Conservation (phyloP, 179 eudicot genomes). For the Pouteria campechiana region DNA sequence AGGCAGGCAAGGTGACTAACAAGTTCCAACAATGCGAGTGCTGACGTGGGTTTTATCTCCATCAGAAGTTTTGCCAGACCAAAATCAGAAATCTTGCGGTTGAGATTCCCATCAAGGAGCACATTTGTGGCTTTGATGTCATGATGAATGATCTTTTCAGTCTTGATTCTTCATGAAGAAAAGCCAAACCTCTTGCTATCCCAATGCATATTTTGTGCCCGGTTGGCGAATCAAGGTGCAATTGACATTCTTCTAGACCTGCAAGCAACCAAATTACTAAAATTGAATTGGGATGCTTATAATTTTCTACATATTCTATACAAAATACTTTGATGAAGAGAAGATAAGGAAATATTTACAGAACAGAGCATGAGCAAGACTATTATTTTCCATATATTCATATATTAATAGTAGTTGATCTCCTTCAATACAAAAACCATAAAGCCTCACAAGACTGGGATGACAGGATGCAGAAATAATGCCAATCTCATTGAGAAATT, state of each 20-base stretch:
- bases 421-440: constrained; percentile 35
- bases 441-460: constrained; percentile 30
- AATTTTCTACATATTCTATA: no score
- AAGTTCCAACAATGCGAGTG: background rate
- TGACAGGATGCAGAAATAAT: constrained; percentile 34
- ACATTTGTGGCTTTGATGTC: constrained; percentile 13
- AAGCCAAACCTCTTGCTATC: background rate
- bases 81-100: constrained; percentile 34
- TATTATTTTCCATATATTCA: constrained; percentile 36
- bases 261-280: no score
- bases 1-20: no score
- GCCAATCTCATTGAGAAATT: constrained; percentile 36
- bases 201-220: constrained; percentile 19
- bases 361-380: constrained; percentile 37
- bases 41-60: background rate
- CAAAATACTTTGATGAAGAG: no score
- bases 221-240: constrained; percentile 30
- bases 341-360: constrained; percentile 9
- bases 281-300: no score
- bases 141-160: constrained; percentile 1
- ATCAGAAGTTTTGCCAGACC: constrained; percentile 7
- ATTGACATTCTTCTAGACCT: constrained; percentile 26
- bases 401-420: constrained; percentile 29
- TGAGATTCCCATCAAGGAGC: constrained; percentile 29
- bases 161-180: background rate